phyloP scores from a whole-genome alignment of 2,329 filamentous ascomycete genomes.

The Fusarium sulawesiense region DNA sequence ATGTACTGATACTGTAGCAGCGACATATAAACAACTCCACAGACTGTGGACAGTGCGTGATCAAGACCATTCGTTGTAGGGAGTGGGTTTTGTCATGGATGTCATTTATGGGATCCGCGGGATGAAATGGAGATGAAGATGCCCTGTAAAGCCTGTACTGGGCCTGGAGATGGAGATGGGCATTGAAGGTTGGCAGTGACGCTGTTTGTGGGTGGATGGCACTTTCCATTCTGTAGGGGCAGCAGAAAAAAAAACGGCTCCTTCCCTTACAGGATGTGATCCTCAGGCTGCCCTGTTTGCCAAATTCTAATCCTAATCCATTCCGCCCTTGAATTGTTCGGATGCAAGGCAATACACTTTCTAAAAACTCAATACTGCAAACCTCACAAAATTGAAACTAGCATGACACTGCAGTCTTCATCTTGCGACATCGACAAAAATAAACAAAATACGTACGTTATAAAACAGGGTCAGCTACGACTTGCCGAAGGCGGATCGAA shows the following conservation, averaged over 20 bases:
- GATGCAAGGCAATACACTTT: neutral
- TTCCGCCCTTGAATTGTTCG: neutral
- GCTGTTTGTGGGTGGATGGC: slow-evolving; percentile 6
- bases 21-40: slow-evolving; percentile 24
- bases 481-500: slow-evolving; percentile 36
- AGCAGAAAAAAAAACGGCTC: neutral
- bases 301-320: neutral
- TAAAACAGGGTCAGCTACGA: slow-evolving; percentile 22
- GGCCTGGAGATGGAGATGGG: slow-evolving; percentile 13
- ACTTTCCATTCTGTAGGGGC: neutral
- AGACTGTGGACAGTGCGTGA: slow-evolving; percentile 21
- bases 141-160: neutral
- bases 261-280: slow-evolving; percentile 9
- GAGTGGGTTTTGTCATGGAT: slow-evolving; percentile 32
- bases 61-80: slow-evolving; percentile 4
- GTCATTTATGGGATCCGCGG: slow-evolving; percentile 31
- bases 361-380: neutral
- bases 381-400: neutral
- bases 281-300: neutral
- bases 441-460: slow-evolving; percentile 14
- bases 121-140: slow-evolving; percentile 29
- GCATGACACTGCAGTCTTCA: neutral
- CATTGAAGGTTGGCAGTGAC: slow-evolving; percentile 15
- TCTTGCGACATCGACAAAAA: slow-evolving; percentile 7
- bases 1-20: neutral